Percentiles rank a stretch among this genome's conserved stretches.
These are phyloP conservation scores for Phlebopus sp. DNA, from an alignment of 1,284 basidiomycete species.

Conservation along the genomic window DNA sequence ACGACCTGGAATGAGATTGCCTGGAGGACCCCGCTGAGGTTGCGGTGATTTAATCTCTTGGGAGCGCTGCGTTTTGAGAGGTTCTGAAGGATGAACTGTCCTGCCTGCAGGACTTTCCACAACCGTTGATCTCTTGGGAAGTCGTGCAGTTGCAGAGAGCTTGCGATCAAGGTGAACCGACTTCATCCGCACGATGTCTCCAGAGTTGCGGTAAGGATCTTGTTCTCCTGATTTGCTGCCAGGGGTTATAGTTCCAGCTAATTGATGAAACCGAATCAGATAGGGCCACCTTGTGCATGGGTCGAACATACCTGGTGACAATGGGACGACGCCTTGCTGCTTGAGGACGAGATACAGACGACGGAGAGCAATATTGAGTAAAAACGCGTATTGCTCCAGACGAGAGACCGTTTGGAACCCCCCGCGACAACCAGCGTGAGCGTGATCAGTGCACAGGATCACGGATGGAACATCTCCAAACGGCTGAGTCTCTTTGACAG, in stretches of 20 bases:
- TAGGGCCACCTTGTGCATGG: conserved; percentile 2
- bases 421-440: conserved; percentile 55
- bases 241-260: conserved; percentile 37
- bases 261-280: conserved; percentile 20
- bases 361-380: conserved; percentile 93
- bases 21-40: conserved; percentile 33
- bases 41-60: conserved; percentile 34
- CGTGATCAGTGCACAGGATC: conserved; percentile 80
- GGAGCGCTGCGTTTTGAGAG: conserved; percentile 39
- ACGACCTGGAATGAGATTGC: conserved; percentile 33
- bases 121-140: conserved; percentile 93
- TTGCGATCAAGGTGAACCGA: conserved; percentile 93
- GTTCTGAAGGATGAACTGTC: conserved; percentile 69
- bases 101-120: conserved; percentile 94
- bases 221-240: conserved; percentile 40
- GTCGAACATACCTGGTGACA: conserved; percentile 62
- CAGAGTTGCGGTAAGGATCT: conserved; percentile 80
- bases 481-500: conserved; percentile 59
- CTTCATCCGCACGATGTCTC: conserved; percentile 94
- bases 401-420: conserved; percentile 93
- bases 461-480: conserved; percentile 69
- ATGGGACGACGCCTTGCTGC: conserved; percentile 86
- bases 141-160: conserved; percentile 85
- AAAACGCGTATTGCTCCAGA: conserved; percentile 96
- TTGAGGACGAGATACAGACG: conserved; percentile 89